A percentile compares a stretch with the other conserved stretches of the same genome.
Conservation (phyloP, 2,329 filamentous ascomycete species). For the Gyromitra esculenta region DNA sequence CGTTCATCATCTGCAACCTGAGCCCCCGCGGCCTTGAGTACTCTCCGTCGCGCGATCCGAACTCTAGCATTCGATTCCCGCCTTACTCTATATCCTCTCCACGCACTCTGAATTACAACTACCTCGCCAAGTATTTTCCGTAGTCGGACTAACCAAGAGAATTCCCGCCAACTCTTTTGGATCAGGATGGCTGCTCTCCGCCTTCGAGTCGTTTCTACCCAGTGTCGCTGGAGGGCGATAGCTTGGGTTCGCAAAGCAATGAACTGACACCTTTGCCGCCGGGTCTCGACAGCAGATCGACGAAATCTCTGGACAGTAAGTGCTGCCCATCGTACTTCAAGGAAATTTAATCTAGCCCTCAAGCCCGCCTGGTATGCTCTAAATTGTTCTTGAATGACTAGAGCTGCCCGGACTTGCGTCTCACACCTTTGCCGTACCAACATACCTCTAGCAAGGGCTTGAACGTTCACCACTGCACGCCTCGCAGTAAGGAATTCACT, state of each 20-base stretch:
- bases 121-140: constrained; percentile 44
- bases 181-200: constrained; percentile 52
- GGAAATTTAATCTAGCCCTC: constrained; percentile 39
- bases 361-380: constrained; percentile 23
- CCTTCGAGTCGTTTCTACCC: constrained; percentile 29
- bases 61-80: constrained; percentile 46
- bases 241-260: constrained; percentile 27
- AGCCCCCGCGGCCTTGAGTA: constrained; percentile 30
- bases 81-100: constrained; percentile 51
- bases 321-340: constrained; percentile 38
- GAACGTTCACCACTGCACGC: constrained; percentile 21
- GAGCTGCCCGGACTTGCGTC: constrained; percentile 5
- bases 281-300: constrained; percentile 41
- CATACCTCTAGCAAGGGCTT: constrained; percentile 36
- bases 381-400: constrained; percentile 40
- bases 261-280: constrained; percentile 37
- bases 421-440: constrained; percentile 27
- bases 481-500: constrained; percentile 28
- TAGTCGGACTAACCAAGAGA: constrained; percentile 52
- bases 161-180: constrained; percentile 55
- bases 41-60: constrained; percentile 49
- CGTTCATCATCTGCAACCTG: constrained; percentile 37
- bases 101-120: constrained; percentile 48
- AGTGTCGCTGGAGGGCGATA: constrained; percentile 44
- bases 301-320: constrained; percentile 49